Evolutionary conservation across 495 filamentous ascomycete genomes (phyloP).

Genomic region (Pseudomonodictys pantanalensis): DNA sequence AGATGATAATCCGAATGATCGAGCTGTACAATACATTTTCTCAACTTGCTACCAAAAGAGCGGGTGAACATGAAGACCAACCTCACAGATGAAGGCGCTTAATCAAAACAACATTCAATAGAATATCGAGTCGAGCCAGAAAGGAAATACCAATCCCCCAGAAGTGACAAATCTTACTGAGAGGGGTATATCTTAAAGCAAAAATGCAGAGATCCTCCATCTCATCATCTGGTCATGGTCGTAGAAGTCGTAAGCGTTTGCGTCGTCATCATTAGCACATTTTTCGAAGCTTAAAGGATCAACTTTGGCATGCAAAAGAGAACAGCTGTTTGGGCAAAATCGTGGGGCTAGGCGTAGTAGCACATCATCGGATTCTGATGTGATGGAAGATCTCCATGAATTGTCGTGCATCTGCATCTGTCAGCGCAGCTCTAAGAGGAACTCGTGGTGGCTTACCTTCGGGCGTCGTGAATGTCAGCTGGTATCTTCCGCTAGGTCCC

Average conservation of each 20-base stretch:
- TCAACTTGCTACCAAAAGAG: no score
- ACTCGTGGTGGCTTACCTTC: conserved; percentile 25
- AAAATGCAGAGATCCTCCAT: conserved; percentile 18
- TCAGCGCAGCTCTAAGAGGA: neutral
- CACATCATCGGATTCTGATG: conserved; percentile 24
- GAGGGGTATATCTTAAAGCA: conserved; percentile 34
- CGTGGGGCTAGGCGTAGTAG: neutral
- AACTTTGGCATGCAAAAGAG: neutral
- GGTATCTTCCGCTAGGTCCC: conserved; percentile 25
- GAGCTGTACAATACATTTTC: no score
- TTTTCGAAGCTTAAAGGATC: neutral
- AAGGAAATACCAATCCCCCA: neutral
- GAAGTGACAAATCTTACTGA: neutral
- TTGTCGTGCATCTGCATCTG: conserved; percentile 9
- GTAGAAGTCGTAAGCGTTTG: conserved; percentile 16
- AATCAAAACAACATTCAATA: neutral
- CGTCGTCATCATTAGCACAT: neutral
- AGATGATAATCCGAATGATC: no score
- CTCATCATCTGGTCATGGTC: conserved; percentile 11
- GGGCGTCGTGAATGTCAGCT: conserved; percentile 30
- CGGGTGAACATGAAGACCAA: no score
- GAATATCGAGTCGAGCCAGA: neutral
- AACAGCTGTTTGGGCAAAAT: neutral
- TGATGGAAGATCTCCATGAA: conserved; percentile 32
- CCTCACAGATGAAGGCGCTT: no score